A percentile compares a stretch with the other conserved stretches of the same genome.
phyloP scores from a whole-genome alignment of 345 rosid genomes.

The Eutrema yunnanense region DNA sequence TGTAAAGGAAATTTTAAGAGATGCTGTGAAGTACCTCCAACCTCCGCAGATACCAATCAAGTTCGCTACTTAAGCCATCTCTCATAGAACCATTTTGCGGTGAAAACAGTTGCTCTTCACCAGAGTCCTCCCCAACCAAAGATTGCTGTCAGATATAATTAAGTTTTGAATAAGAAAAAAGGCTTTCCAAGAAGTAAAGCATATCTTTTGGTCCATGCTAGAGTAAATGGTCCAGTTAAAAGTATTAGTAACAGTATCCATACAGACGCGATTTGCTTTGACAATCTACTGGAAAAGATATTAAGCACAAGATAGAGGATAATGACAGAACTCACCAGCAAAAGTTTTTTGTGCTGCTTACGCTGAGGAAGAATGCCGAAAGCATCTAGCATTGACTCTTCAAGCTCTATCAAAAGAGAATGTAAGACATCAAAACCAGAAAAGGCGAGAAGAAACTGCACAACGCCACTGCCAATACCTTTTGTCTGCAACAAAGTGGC shows the following conservation, averaged over 20 bases:
- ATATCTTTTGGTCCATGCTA: neutral
- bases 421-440: conserved; percentile 8
- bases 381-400: conserved; percentile 92
- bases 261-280: neutral
- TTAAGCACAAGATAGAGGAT: neutral
- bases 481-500: conserved; percentile 94
- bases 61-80: conserved; percentile 56
- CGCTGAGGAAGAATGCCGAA: conserved; percentile 98
- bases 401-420: conserved; percentile 54
- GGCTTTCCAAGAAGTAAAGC: neutral
- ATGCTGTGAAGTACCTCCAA: conserved; percentile 57
- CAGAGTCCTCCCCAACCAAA: conserved; percentile 88
- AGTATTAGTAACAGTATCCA: neutral
- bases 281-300: neutral
- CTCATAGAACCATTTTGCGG: conserved; percentile 39
- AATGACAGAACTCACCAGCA: conserved; percentile 56
- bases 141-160: conserved; percentile 57
- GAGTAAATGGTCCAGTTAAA: neutral
- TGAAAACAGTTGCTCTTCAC: conserved; percentile 88
- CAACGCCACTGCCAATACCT: conserved; percentile 45
- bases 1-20: neutral
- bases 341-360: conserved; percentile 87
- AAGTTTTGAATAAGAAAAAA: conserved; percentile 9
- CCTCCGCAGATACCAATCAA: conserved; percentile 56
- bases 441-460: neutral